Evolutionary conservation across 2,329 filamentous ascomycete species (phyloP).

Genomic region (Aureobasidium namibiae): DNA sequence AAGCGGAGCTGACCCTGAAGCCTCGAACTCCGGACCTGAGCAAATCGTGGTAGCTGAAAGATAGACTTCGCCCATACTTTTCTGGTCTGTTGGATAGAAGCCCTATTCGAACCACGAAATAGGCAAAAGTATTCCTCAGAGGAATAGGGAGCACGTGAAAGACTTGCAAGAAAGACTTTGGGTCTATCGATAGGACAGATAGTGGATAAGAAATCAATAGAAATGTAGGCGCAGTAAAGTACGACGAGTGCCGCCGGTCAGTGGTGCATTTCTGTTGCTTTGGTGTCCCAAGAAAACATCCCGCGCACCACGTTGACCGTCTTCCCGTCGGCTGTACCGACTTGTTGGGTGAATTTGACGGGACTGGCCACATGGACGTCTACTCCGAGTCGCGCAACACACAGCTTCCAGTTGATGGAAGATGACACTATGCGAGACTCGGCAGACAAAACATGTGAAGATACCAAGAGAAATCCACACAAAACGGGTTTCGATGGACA

Average conservation of each 20-base stretch:
- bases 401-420: neutral
- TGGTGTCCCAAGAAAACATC: neutral
- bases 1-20: neutral
- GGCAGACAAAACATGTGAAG: neutral
- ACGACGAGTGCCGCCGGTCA: neutral
- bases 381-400: neutral
- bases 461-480: neutral
- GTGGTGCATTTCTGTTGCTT: neutral
- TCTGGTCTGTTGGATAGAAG: neutral
- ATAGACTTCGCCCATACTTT: neutral
- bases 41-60: neutral
- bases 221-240: neutral
- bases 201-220: neutral
- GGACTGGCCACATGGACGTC: neutral
- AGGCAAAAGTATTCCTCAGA: neutral
- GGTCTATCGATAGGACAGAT: slow-evolving; percentile 7
- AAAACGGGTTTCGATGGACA: neutral
- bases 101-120: neutral
- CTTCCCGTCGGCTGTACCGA: slow-evolving; percentile 1
- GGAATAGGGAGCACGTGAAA: neutral
- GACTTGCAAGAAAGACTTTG: neutral
- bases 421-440: neutral
- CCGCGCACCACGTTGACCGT: neutral
- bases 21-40: neutral
- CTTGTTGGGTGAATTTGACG: neutral